Evolutionary conservation across 1,284 basidiomycete genomes (phyloP).

Genomic region (Wallemia mellicola): DNA sequence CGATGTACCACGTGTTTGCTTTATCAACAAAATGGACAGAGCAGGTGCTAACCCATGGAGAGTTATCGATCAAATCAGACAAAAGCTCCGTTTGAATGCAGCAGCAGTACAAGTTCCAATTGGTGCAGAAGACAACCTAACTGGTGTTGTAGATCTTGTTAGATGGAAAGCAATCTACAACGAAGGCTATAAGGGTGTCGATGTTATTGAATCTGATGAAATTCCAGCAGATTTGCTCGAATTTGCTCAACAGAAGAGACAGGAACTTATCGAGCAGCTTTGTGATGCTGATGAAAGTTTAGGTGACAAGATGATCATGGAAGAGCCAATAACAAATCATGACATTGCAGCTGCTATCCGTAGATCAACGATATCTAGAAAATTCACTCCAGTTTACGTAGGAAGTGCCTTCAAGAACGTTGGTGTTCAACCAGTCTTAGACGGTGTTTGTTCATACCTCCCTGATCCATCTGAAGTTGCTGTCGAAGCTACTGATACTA

Average conservation of each 20-base stretch:
- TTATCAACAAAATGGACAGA: conserved; percentile 99
- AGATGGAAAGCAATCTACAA: conserved; percentile 89
- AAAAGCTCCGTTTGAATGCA: conserved; percentile 69
- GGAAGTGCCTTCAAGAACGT: conserved; percentile 97
- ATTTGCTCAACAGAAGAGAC: conserved; percentile 48
- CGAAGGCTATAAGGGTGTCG: conserved; percentile 66
- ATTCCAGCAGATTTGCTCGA: conserved; percentile 48
- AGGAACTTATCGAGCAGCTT: conserved; percentile 75
- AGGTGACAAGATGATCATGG: conserved; percentile 68
- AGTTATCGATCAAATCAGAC: conserved; percentile 69
- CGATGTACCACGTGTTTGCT: conserved; percentile 76
- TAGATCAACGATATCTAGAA: conserved; percentile 56
- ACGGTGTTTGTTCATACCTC: conserved; percentile 85
- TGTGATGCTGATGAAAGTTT: conserved; percentile 89
- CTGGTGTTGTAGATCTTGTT: conserved; percentile 76
- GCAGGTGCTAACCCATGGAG: conserved; percentile 93
- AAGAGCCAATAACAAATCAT: conserved; percentile 35
- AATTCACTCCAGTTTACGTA: conserved; percentile 87
- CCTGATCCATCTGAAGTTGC: conserved; percentile 60
- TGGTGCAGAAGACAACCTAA: conserved; percentile 60
- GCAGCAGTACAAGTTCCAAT: conserved; percentile 95
- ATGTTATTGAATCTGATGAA: conserved; percentile 57
- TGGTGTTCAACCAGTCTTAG: conserved; percentile 72
- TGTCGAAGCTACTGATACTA: conserved; percentile 55
- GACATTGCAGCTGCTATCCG: conserved; percentile 66